Evolutionary conservation across 2,329 filamentous ascomycete species (phyloP).

Genomic region (Penicillium sp.): DNA sequence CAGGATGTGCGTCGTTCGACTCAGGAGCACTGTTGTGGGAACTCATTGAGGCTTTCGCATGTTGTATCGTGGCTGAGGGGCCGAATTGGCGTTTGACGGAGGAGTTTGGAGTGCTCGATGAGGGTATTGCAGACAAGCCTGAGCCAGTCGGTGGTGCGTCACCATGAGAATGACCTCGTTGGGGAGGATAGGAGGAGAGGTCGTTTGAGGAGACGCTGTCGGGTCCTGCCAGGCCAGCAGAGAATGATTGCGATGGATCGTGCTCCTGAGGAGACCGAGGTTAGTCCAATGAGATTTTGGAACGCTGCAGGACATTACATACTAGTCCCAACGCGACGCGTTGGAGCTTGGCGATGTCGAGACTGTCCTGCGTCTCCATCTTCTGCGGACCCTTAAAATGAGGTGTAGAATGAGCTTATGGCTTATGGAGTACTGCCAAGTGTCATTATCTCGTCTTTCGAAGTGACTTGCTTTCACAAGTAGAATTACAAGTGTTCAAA

Average conservation of each 20-base stretch:
- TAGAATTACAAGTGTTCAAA: too few relatives aligned
- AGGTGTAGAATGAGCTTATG: too few relatives aligned
- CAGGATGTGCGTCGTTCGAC: conserved; percentile 20
- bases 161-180: conserved; percentile 15
- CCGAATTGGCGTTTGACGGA: conserved; percentile 1
- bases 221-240: conserved; percentile 15
- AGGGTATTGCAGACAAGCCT: conserved; percentile 12
- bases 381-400: neutral
- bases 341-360: conserved; percentile 46
- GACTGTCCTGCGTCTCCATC: conserved; percentile 48
- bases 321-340: conserved; percentile 46
- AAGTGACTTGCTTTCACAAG: too few relatives aligned
- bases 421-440: too few relatives aligned
- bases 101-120: conserved; percentile 15
- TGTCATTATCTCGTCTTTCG: too few relatives aligned
- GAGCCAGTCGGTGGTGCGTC: conserved; percentile 10
- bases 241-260: conserved; percentile 31
- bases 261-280: conserved; percentile 34
- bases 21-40: conserved; percentile 13
- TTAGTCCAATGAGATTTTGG: conserved; percentile 34
- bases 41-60: conserved; percentile 25
- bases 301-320: conserved; percentile 36
- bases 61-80: conserved; percentile 11
- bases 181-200: neutral
- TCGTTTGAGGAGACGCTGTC: conserved; percentile 8